These are phyloP conservation scores for Talaromyces adpressus DNA, from an alignment of 495 filamentous ascomycete species.

Conservation along the genomic window DNA sequence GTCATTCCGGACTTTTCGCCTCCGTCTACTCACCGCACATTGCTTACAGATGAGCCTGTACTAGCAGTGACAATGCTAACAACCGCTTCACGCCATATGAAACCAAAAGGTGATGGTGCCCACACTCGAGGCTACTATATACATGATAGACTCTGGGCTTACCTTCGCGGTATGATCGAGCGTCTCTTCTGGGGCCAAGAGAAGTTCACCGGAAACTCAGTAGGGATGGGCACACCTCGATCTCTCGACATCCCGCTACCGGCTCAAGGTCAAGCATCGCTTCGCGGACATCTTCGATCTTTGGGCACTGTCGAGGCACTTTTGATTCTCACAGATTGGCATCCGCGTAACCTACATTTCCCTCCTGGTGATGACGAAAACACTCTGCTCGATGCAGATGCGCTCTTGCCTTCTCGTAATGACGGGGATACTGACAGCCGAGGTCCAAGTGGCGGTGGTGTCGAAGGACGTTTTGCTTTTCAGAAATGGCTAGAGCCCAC, in stretches of 20 bases:
- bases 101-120: constrained; percentile 71
- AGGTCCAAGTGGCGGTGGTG: constrained; percentile 41
- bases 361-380: constrained; percentile 78
- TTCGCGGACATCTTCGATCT: constrained; percentile 74
- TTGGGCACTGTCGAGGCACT: constrained; percentile 90
- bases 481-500: constrained; percentile 94
- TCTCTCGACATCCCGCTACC: constrained; percentile 57
- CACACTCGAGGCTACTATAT: constrained; percentile 82
- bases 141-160: constrained; percentile 93
- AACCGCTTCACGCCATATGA: constrained; percentile 79
- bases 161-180: constrained; percentile 88
- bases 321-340: constrained; percentile 93
- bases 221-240: constrained; percentile 61
- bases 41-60: constrained; percentile 87
- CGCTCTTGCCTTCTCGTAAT: constrained; percentile 22
- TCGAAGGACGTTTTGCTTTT: constrained; percentile 55
- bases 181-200: constrained; percentile 93
- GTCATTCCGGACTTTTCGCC: constrained; percentile 76
- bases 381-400: constrained; percentile 47
- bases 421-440: constrained; percentile 30
- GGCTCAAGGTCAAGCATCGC: constrained; percentile 33
- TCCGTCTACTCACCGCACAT: constrained; percentile 61
- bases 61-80: constrained; percentile 84
- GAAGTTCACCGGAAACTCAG: constrained; percentile 83
- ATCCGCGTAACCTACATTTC: constrained; percentile 90